Evolutionary conservation across 2,329 filamentous ascomycete genomes (phyloP).

Genomic region (Epichloe sibirici): DNA sequence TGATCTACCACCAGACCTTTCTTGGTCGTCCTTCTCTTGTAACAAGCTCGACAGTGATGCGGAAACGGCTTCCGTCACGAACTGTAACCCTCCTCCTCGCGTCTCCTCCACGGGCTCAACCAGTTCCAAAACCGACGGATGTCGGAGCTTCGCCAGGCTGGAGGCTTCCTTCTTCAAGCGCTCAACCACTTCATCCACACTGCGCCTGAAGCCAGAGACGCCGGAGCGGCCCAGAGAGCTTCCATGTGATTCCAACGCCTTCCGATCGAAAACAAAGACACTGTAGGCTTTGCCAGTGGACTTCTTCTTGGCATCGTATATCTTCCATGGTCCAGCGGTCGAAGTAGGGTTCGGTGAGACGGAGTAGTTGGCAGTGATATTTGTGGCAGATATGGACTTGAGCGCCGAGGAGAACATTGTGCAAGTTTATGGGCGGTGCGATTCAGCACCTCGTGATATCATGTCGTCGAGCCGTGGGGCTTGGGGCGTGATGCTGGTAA

Average conservation of each 20-base stretch:
- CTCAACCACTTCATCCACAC: slow-evolving; percentile 82
- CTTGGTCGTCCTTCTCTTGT: slow-evolving; percentile 81
- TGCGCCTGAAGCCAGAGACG: slow-evolving; percentile 60
- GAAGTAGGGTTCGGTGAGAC: slow-evolving; percentile 66
- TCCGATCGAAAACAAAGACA: slow-evolving; percentile 89
- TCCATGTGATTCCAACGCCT: slow-evolving; percentile 56
- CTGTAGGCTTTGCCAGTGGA: slow-evolving; percentile 80
- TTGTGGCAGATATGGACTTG: slow-evolving; percentile 82
- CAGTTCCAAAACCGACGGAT: slow-evolving; percentile 84
- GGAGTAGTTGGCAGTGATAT: slow-evolving; percentile 86
- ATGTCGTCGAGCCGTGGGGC: slow-evolving; percentile 12
- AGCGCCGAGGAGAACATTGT: slow-evolving; percentile 85
- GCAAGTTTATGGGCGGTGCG: slow-evolving; percentile 9
- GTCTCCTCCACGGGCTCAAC: slow-evolving; percentile 94
- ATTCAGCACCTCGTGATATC: slow-evolving; percentile 12
- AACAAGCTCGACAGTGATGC: slow-evolving; percentile 74
- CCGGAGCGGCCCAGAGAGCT: slow-evolving; percentile 26
- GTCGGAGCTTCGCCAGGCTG: slow-evolving; percentile 73
- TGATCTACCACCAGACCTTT: slow-evolving; percentile 55
- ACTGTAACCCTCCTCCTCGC: slow-evolving; percentile 80
- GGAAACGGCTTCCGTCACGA: slow-evolving; percentile 85
- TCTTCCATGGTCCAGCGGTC: slow-evolving; percentile 86
- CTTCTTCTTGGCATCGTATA: slow-evolving; percentile 96
- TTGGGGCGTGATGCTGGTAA: not conserved
- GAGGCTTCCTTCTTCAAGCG: slow-evolving; percentile 84